These are phyloP conservation scores for Penicillium verhagenii DNA, from an alignment of 495 filamentous ascomycete species.

Conservation along the genomic window DNA sequence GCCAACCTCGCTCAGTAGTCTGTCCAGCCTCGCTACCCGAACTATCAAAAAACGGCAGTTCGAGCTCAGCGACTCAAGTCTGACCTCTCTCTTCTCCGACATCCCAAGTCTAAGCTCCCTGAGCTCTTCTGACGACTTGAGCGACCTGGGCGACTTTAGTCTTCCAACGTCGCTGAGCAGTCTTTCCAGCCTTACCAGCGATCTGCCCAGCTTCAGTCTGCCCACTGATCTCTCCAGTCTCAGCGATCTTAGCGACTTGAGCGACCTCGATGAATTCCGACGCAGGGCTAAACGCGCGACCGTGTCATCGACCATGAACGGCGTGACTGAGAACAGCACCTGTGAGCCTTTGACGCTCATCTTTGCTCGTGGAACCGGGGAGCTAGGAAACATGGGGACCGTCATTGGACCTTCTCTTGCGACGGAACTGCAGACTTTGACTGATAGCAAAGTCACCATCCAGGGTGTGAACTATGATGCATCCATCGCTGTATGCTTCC, in stretches of 20 bases:
- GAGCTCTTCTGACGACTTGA: background rate
- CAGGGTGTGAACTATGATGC: conserved; percentile 59
- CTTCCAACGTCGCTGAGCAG: too few species aligned
- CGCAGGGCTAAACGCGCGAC: background rate
- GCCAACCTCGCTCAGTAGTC: too few species aligned
- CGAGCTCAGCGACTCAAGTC: too few species aligned
- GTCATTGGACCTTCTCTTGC: conserved; percentile 57
- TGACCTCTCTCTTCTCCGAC: too few species aligned
- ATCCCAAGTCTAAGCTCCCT: background rate
- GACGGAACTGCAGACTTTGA: conserved; percentile 38
- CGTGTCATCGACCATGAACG: conserved; percentile 26
- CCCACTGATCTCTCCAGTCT: background rate
- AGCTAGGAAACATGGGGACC: conserved; percentile 57
- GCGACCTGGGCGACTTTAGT: background rate
- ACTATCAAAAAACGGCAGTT: too few species aligned
- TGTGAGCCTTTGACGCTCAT: conserved; percentile 55
- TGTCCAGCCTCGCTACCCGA: too few species aligned
- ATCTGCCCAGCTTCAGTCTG: too few species aligned
- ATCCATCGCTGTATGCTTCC: conserved; percentile 27
- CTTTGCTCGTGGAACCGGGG: conserved; percentile 58
- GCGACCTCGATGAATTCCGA: background rate
- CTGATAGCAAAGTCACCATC: conserved; percentile 42
- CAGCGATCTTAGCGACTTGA: background rate
- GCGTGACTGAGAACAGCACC: conserved; percentile 34
- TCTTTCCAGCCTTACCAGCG: too few species aligned